A percentile compares a stretch with the other conserved stretches of the same genome.
Conservation (phyloP, 495 filamentous ascomycete genomes). For the Penicillium goetzii region DNA sequence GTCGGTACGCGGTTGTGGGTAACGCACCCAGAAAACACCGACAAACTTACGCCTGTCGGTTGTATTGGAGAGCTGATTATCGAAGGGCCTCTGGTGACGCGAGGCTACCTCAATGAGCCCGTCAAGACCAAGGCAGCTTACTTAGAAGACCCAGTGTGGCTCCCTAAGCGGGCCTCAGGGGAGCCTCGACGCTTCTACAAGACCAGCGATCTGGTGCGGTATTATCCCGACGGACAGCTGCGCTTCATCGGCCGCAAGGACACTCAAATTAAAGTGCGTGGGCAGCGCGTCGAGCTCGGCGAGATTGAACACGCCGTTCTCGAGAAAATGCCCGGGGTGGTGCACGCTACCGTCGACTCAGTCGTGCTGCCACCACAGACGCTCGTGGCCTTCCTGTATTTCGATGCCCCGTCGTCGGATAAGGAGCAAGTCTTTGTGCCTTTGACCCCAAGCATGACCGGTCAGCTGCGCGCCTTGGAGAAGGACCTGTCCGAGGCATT, state of each 20-base stretch:
- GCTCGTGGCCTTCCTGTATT: background rate
- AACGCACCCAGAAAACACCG: conserved; percentile 21
- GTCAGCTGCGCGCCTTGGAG: background rate
- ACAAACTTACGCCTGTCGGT: conserved; percentile 52
- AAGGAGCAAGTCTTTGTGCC: background rate
- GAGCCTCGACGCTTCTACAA: conserved; percentile 37
- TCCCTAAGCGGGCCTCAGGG: background rate
- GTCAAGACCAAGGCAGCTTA: conserved; percentile 36
- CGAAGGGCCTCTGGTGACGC: conserved; percentile 53
- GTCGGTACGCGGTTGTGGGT: conserved; percentile 5
- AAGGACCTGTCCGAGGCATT: background rate
- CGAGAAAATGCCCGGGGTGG: background rate
- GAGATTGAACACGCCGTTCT: conserved; percentile 36
- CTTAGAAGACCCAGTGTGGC: conserved; percentile 42
- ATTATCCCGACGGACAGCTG: conserved; percentile 42
- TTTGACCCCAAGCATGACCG: background rate
- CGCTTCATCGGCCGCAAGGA: no score
- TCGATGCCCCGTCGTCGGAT: background rate
- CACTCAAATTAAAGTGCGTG: conserved; percentile 42
- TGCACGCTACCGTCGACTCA: background rate
- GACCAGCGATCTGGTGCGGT: conserved; percentile 56
- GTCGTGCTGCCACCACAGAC: conserved; percentile 4
- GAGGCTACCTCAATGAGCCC: conserved; percentile 11
- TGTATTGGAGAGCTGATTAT: conserved; percentile 58
- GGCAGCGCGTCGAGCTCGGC: conserved; percentile 41